A percentile compares a stretch with the other conserved stretches of the same genome.
These are phyloP conservation scores for Fusarium graminum DNA, from an alignment of 2,329 filamentous ascomycete species.

Conservation along the genomic window DNA sequence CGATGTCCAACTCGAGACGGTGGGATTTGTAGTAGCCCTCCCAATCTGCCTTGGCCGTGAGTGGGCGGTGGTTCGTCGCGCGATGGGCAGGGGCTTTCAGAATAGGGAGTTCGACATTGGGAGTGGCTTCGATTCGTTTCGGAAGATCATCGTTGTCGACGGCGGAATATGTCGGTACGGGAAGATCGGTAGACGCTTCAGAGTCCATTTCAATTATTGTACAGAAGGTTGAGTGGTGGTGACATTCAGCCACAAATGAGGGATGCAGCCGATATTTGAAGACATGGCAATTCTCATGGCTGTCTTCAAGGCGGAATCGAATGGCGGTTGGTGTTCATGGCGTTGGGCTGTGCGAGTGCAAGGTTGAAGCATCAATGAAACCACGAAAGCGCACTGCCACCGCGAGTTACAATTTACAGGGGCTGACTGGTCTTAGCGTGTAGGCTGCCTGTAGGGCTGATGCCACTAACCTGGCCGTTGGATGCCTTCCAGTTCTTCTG, in stretches of 20 bases:
- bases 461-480: not conserved
- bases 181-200: not conserved
- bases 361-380: constrained; percentile 9
- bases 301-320: constrained; percentile 2
- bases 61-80: not conserved
- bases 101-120: constrained; percentile 42
- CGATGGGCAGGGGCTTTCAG: constrained; percentile 14
- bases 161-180: constrained; percentile 39
- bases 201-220: constrained; percentile 3
- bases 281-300: not conserved
- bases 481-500: not conserved
- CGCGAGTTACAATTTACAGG: constrained; percentile 1
- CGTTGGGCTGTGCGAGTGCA: constrained; percentile 18
- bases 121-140: constrained; percentile 39
- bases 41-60: constrained; percentile 4
- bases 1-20: constrained; percentile 46
- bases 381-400: constrained; percentile 18
- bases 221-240: not conserved
- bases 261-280: constrained; percentile 23
- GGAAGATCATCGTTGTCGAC: constrained; percentile 38
- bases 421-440: constrained; percentile 6
- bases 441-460: constrained; percentile 25
- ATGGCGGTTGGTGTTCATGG: constrained; percentile 1
- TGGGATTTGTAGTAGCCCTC: constrained; percentile 17
- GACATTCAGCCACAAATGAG: not conserved